Base-by-base conservation (phyloP, 1,284 basidiomycete species). In the Microbotryum violaceum region DNA sequence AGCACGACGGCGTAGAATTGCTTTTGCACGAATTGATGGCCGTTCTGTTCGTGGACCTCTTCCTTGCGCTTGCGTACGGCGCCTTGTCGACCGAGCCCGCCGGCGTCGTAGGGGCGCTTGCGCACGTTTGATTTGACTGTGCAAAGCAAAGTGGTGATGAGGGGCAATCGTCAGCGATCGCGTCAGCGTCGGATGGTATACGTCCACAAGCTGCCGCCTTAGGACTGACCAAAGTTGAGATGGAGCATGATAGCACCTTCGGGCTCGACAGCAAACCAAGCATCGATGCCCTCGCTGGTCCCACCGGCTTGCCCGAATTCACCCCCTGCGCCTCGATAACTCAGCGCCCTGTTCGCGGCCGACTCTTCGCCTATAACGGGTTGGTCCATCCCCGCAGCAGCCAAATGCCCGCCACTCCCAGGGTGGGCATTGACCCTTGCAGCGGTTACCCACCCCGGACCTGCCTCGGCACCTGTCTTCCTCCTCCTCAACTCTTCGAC, bases 31-130 rank as follows among this genome's bases (percentile, higher is more conserved):
- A 99, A 99, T 77, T 96, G 91, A 81, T 99, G 96, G 5, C 96
- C 96, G 74, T 98, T 98, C 89, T 97, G 97, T 78, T 97, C 93
- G 77, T 96, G 91, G 14, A 98, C 88, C 77, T 98, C 94, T 71
- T 88, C 94, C 79, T 97, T 97, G 74, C 91, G 89, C 79, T 97
- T 97, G 73, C 94, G 87, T 69, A 99, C 85, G 64, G 96, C 96
- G 65, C 94, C 96, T 78, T 97, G 94, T 76, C 96, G 91, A 48
- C 94, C 96, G 37, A 99, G 85, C 64, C 91, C 92, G 62, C 87
- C 82, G 44, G 77, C 88, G 73, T 99, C 96, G 70, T 93, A 78
- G 42, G 93, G 91, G 52, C 93, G 87, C 75, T 96, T 94, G 64
- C 91, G 87, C 45, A 94, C 89, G 72, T 92, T 94, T 77, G 94